Evolutionary conservation across 2,329 filamentous ascomycete genomes (phyloP).

Genomic region (Fusarium fracticaudum): DNA sequence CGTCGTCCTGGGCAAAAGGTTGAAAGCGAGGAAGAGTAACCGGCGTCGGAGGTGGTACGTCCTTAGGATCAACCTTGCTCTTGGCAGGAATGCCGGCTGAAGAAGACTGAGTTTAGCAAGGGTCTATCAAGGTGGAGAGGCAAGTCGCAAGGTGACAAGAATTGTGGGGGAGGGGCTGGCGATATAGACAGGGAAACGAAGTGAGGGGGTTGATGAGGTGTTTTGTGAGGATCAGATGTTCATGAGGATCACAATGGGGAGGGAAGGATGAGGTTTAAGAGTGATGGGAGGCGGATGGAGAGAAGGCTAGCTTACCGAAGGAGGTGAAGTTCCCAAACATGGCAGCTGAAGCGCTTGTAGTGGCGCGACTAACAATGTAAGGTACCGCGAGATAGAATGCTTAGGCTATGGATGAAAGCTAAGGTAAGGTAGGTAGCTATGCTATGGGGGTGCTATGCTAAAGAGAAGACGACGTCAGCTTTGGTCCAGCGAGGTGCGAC

Average conservation of each 20-base stretch:
- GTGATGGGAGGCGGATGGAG: conserved; percentile 8
- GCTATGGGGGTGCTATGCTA: neutral
- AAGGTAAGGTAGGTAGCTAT: neutral
- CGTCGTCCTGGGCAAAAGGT: conserved; percentile 49
- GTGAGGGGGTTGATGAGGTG: conserved; percentile 34
- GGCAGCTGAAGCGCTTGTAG: conserved; percentile 32
- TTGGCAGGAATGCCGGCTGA: conserved; percentile 45
- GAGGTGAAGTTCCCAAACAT: conserved; percentile 57
- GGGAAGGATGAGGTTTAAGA: neutral
- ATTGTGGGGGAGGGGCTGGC: conserved; percentile 24
- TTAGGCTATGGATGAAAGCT: neutral
- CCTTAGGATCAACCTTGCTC: conserved; percentile 54
- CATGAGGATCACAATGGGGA: neutral
- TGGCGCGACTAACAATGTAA: conserved; percentile 35
- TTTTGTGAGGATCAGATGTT: conserved; percentile 22
- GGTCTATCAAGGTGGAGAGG: conserved; percentile 30
- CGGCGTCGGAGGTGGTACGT: conserved; percentile 66
- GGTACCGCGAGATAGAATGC: conserved; percentile 21
- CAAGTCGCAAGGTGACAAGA: conserved; percentile 10
- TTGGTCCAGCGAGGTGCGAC: conserved; percentile 12
- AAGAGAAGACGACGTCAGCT: conserved; percentile 27
- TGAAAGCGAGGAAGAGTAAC: conserved; percentile 60
- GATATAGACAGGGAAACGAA: conserved; percentile 10
- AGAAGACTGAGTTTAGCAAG: conserved; percentile 30
- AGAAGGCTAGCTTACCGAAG: conserved; percentile 48